These are phyloP conservation scores for Xylariomycetidae sp. DNA, from an alignment of 2,329 filamentous ascomycete species.

Conservation along the genomic window DNA sequence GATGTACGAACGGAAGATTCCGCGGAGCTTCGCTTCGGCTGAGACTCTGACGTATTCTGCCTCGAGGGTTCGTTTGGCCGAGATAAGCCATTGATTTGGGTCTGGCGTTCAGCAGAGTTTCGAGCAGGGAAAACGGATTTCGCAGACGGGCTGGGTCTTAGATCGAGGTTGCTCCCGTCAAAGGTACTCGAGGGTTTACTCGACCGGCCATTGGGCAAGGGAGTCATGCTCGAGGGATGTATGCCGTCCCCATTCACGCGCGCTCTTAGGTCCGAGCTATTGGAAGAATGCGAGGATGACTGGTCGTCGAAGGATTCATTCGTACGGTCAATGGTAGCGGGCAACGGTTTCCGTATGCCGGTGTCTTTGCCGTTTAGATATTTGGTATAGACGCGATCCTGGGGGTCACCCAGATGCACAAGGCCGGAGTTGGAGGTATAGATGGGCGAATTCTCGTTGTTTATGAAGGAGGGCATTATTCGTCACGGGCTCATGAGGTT, in stretches of 20 bases:
- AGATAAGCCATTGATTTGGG: background rate
- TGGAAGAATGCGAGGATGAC: conserved; percentile 48
- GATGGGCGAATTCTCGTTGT: conserved; percentile 33
- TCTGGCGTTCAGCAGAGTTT: conserved; percentile 15
- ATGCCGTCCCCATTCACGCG: conserved; percentile 38
- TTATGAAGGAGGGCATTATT: conserved; percentile 51
- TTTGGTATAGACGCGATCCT: conserved; percentile 27
- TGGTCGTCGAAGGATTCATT: conserved; percentile 50
- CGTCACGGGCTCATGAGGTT: conserved; percentile 1
- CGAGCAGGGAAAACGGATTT: no score
- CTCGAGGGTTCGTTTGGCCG: background rate
- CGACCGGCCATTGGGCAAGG: conserved; percentile 52
- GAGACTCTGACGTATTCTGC: background rate
- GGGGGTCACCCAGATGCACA: conserved; percentile 22
- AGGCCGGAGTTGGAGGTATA: conserved; percentile 25
- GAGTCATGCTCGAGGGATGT: conserved; percentile 53
- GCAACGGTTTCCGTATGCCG: conserved; percentile 28
- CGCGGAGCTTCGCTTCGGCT: background rate
- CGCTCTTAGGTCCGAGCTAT: conserved; percentile 41
- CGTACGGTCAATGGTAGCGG: conserved; percentile 33
- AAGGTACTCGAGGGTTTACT: conserved; percentile 28
- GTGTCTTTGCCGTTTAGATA: conserved; percentile 19
- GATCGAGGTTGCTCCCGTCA: conserved; percentile 29
- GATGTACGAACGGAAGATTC: background rate
- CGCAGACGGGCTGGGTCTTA: no score